phyloP scores from a whole-genome alignment of 768 basidiomycete genomes.

The Trametes punicea region DNA sequence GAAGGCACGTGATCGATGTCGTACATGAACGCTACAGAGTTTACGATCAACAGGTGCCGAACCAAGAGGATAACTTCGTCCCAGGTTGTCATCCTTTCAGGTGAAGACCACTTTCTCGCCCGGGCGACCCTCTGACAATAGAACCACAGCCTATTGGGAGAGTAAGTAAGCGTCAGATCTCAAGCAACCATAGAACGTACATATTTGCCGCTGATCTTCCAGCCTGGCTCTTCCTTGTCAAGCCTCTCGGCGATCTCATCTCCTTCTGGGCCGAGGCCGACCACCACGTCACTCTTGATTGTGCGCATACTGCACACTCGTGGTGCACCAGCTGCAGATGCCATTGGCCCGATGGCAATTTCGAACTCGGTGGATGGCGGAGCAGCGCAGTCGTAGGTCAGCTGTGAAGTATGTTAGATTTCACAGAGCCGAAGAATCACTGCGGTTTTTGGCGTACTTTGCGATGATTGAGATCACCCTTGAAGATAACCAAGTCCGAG shows the following conservation, averaged over 20 bases:
- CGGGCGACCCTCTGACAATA: constrained; percentile 84
- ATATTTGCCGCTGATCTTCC: constrained; percentile 98
- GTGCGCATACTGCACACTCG: constrained; percentile 84
- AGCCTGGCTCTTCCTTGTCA: constrained; percentile 85
- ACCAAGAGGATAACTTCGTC: not conserved
- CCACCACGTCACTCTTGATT: constrained; percentile 94
- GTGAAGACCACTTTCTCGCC: constrained; percentile 66
- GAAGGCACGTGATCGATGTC: not conserved
- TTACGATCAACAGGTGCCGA: too few relatives aligned
- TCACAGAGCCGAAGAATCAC: too few relatives aligned
- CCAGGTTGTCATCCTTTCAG: not conserved
- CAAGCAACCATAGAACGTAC: constrained; percentile 46
- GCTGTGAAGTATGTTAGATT: constrained; percentile 16
- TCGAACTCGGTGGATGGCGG: constrained; percentile 87
- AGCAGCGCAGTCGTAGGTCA: constrained; percentile 84
- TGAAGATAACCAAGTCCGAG: constrained; percentile 90
- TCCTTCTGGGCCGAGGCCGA: constrained; percentile 69
- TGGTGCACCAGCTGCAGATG: constrained; percentile 83
- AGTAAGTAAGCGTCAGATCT: not conserved
- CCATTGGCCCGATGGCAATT: constrained; percentile 89
- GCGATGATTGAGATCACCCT: constrained; percentile 92
- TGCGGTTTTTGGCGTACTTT: constrained; percentile 36
- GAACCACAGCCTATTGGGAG: constrained; percentile 72
- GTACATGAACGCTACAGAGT: not conserved
- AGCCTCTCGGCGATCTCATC: constrained; percentile 72